Evolutionary conservation across 345 rosid genomes (phyloP).

Genomic region (Salix suchowensis): DNA sequence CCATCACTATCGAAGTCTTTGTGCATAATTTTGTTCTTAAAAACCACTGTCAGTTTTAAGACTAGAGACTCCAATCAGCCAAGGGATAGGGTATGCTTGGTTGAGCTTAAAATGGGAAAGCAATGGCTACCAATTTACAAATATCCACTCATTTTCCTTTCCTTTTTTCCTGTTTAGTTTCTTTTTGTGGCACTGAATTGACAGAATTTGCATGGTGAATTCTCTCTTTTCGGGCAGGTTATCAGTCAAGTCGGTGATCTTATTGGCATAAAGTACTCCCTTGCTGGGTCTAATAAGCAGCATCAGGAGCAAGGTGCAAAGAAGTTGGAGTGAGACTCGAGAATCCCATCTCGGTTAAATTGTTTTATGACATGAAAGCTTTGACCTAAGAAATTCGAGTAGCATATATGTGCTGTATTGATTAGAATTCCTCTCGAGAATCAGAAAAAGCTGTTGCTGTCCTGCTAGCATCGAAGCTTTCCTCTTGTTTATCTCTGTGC

Average conservation of each 20-base stretch:
- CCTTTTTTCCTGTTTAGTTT: neutral
- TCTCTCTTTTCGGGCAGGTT: constrained; percentile 38
- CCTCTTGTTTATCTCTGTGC: neutral
- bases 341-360: neutral
- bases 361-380: neutral
- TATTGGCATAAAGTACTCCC: constrained; percentile 81
- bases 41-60: neutral
- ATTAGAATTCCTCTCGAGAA: neutral
- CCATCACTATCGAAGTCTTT: neutral
- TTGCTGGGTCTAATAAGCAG: constrained; percentile 61
- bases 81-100: neutral
- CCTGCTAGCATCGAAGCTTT: neutral
- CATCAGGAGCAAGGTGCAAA: constrained; percentile 14
- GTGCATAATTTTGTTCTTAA: neutral
- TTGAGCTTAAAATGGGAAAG: neutral
- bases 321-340: constrained; percentile 13
- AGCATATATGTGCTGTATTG: neutral
- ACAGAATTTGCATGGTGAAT: neutral
- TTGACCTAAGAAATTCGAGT: neutral
- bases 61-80: neutral
- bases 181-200: neutral
- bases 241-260: constrained; percentile 73
- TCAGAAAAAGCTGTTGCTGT: neutral
- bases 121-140: neutral
- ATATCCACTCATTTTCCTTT: neutral